Base-by-base conservation (phyloP, 2,329 filamentous ascomycete genomes). In the Xylaria sp. region DNA sequence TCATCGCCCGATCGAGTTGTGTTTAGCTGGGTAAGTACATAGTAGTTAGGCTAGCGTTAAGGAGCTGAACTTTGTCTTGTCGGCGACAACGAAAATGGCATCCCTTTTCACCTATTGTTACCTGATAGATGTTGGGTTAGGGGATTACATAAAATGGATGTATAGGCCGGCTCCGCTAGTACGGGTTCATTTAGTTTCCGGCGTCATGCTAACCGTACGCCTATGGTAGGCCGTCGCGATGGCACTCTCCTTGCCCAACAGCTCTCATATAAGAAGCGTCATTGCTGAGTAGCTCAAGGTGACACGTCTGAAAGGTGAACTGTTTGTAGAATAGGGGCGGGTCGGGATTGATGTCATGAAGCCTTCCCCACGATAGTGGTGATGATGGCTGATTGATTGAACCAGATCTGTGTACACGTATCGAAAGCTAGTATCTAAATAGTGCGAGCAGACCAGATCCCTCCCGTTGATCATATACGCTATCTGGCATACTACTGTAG, bases 41-140 rank as follows among this genome's bases (percentile, higher is more conserved):
- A 34, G 12, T 6, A 39, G 36, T 39, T 39, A 39, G 18, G 41
- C 55, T 57, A 57, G 57, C 28, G 20, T 32, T 52, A 36, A 63
- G 64, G 45, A 63, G 64, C 64, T 66, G 64, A 66, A 63, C 36
- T 34, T 32, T n/a, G 28, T 7, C 36, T 43, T 66, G 50, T 34
- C 18, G 18, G n/a, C 8, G 50, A 34, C 50, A 18, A 34, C 28
- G 18, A 34, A 34, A 53, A 10, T 34, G 46, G 20, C 46, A 34
- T 10, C 18, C 30, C 25, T 53, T 15, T 5, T 34, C 18, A 39
- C 36, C 36, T 15, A 18, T 15, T 5, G 36, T 18, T 25, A 48
- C 23, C 34, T 1, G 34, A 36, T 13, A 12, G 10, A 13, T 8
- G 39, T 41, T 41, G 39, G 39, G 39, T 41, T 41, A 41, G 43